phyloP scores from a whole-genome alignment of 129 eudicot genomes.

The Mikania micrantha region DNA sequence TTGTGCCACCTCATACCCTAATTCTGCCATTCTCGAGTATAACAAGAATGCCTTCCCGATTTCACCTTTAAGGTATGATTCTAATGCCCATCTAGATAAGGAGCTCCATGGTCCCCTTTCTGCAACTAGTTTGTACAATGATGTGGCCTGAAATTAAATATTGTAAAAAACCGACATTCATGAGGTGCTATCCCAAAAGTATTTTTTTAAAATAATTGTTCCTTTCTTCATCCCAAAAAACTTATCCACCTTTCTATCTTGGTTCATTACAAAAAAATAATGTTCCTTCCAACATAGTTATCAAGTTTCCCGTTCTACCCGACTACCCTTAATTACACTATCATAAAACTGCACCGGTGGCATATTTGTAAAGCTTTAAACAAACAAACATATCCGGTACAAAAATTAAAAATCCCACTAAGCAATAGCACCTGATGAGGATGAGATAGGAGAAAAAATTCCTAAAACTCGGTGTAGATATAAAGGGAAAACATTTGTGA shows the following conservation, averaged over 20 bases:
- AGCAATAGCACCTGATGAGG: too few species aligned
- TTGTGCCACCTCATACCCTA: conserved; percentile 94
- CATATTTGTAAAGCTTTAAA: not conserved
- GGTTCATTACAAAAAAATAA: not conserved
- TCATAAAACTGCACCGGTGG: not conserved
- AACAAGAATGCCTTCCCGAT: conserved; percentile 77
- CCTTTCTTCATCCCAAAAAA: not conserved
- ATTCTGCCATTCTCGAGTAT: conserved; percentile 93
- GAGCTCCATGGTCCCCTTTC: conserved; percentile 99
- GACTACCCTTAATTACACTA: not conserved
- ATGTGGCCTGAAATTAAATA: conserved; percentile 60
- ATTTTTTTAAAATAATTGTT: not conserved
- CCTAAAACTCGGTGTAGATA: too few species aligned
- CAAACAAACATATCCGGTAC: too few species aligned
- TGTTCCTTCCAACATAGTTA: not conserved
- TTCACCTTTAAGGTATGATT: conserved; percentile 88
- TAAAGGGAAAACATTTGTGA: too few species aligned
- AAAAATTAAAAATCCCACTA: too few species aligned
- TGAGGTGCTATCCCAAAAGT: not conserved
- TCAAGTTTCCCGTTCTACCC: not conserved
- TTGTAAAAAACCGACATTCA: not conserved
- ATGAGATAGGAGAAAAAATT: too few species aligned
- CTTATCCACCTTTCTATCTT: not conserved
- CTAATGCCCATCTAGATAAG: conserved; percentile 95
- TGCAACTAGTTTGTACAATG: conserved; percentile 82